phyloP scores from a whole-genome alignment of 2,329 filamentous ascomycete genomes.

The Ascocoryne sarcoides region DNA sequence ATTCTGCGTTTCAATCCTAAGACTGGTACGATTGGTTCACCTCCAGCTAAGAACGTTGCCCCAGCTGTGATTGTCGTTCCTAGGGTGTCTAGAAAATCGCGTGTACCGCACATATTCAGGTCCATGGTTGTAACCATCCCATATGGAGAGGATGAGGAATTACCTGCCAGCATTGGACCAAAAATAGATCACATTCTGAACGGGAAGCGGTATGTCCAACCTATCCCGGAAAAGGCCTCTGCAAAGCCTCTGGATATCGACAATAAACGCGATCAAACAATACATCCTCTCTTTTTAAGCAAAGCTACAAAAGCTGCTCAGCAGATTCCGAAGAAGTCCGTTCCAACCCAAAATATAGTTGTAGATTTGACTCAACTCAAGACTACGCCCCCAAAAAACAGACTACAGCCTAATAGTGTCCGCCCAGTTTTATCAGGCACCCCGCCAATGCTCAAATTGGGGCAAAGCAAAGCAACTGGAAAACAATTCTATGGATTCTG shows the following conservation, averaged over 20 bases:
- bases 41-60: not conserved
- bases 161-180: conserved; percentile 42
- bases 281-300: conserved; percentile 63
- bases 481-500: conserved; percentile 18
- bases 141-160: conserved; percentile 46
- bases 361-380: not conserved
- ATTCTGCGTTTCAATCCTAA: not conserved
- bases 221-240: not conserved
- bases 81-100: conserved; percentile 31
- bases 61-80: no score
- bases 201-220: not conserved
- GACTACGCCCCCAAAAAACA: not conserved
- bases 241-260: not conserved
- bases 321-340: conserved; percentile 6
- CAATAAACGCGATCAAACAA: conserved; percentile 32
- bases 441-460: not conserved
- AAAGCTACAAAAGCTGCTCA: conserved; percentile 33
- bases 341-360: not conserved
- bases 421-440: not conserved
- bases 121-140: conserved; percentile 48
- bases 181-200: conserved; percentile 56
- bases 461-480: not conserved
- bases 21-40: conserved; percentile 1
- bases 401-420: not conserved
- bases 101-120: conserved; percentile 36